These are phyloP conservation scores for Talaromyces piceae DNA, from an alignment of 2,329 filamentous ascomycete species.

Conservation along the genomic window DNA sequence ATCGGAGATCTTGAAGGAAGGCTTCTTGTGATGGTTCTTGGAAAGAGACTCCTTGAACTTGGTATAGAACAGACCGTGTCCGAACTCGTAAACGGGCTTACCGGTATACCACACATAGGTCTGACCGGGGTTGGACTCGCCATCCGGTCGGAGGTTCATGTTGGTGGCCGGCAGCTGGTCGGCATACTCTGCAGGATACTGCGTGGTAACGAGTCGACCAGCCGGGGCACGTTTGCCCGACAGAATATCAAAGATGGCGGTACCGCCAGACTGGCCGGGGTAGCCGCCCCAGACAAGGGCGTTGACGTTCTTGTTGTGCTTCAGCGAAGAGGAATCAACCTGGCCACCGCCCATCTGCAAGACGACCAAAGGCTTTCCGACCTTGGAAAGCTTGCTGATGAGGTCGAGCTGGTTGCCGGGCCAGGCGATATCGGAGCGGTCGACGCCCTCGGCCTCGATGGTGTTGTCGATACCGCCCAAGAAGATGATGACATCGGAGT, in stretches of 20 bases:
- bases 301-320: slow-evolving; percentile 32
- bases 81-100: slow-evolving; percentile 32
- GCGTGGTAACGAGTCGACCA: slow-evolving; percentile 33
- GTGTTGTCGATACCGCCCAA: slow-evolving; percentile 37
- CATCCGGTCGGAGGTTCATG: slow-evolving; percentile 34
- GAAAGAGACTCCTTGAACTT: slow-evolving; percentile 22
- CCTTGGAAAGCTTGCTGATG: slow-evolving; percentile 27
- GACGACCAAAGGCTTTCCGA: slow-evolving; percentile 35
- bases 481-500: slow-evolving; percentile 33
- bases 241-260: slow-evolving; percentile 36
- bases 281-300: slow-evolving; percentile 40
- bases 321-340: slow-evolving; percentile 34
- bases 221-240: slow-evolving; percentile 35
- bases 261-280: slow-evolving; percentile 38
- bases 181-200: slow-evolving; percentile 38
- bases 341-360: slow-evolving; percentile 40
- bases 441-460: slow-evolving; percentile 35
- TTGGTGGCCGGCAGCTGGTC: slow-evolving; percentile 33
- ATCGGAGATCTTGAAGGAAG: slow-evolving; percentile 26
- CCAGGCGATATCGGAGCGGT: slow-evolving; percentile 37
- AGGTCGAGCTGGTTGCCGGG: slow-evolving; percentile 36
- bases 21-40: not conserved
- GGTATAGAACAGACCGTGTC: slow-evolving; percentile 40
- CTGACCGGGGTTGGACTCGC: slow-evolving; percentile 30
- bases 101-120: slow-evolving; percentile 41